A percentile compares a stretch with the other conserved stretches of the same genome.
Evolutionary conservation across 257 asterid species (phyloP).

Genomic region (Salvia rosmarinus): DNA sequence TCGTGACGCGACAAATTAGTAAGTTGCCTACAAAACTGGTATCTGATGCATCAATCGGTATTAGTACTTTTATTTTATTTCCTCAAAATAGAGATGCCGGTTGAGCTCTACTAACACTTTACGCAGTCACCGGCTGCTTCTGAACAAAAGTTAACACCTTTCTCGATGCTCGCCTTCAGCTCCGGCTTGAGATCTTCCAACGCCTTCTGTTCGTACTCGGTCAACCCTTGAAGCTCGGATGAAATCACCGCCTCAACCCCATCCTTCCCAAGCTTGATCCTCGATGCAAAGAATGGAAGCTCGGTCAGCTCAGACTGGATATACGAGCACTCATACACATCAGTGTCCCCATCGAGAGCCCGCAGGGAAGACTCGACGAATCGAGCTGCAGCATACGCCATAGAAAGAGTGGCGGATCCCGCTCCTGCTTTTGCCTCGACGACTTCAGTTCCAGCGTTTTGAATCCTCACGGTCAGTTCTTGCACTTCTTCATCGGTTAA

Average conservation of each 20-base stretch:
- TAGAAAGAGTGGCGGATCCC: conserved; percentile 91
- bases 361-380: conserved; percentile 89
- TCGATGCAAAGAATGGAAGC: conserved; percentile 87
- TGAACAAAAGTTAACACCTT: conserved; percentile 67
- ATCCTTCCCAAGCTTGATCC: conserved; percentile 72
- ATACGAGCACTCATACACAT: conserved; percentile 74
- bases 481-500: conserved; percentile 69
- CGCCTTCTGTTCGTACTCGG: conserved; percentile 76
- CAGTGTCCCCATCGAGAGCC: conserved; percentile 81
- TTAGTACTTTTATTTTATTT: conserved; percentile 30
- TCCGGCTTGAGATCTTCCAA: conserved; percentile 83
- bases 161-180: conserved; percentile 80
- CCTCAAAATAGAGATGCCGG: conserved; percentile 30
- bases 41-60: conserved; percentile 26
- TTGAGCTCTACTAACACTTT: conserved; percentile 23
- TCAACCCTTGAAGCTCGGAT: conserved; percentile 70
- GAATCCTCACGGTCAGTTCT: conserved; percentile 72
- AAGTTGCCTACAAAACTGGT: conserved; percentile 58
- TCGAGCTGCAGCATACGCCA: conserved; percentile 91
- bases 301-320: conserved; percentile 71
- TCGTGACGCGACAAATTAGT: background rate
- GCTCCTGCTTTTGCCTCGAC: conserved; percentile 96
- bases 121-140: conserved; percentile 70
- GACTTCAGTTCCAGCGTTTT: conserved; percentile 89
- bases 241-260: conserved; percentile 80